Evolutionary conservation across 345 rosid genomes (phyloP).

Genomic region (Syzygium aromaticum): DNA sequence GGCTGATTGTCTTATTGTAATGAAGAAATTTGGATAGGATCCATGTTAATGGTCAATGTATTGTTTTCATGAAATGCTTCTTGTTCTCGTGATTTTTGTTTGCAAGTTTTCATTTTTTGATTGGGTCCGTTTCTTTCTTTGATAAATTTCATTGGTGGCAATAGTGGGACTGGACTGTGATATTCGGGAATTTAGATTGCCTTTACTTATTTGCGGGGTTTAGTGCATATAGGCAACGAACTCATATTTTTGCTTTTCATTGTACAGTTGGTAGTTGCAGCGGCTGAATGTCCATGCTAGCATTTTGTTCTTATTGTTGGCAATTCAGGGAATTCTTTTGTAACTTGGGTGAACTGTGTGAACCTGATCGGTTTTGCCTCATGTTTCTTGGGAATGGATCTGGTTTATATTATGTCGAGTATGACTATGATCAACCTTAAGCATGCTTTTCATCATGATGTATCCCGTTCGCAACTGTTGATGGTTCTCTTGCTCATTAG

Average conservation of each 20-base stretch:
- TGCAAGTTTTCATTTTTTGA: neutral
- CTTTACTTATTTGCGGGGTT: fast-evolving
- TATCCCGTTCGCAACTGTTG: neutral
- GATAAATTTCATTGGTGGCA: neutral
- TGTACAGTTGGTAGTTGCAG: neutral
- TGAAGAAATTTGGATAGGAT: neutral
- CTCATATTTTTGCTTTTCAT: neutral
- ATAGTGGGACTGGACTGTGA: neutral
- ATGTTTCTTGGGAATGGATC: neutral
- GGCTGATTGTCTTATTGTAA: neutral
- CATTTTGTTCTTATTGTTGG: neutral
- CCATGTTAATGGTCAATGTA: neutral
- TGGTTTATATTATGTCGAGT: neutral
- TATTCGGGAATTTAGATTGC: neutral
- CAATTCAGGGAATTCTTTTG: neutral
- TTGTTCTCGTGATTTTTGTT: neutral
- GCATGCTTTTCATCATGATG: neutral
- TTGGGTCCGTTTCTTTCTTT: neutral
- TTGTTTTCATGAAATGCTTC: neutral
- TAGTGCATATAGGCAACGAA: neutral
- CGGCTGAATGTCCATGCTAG: neutral
- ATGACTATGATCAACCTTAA: neutral
- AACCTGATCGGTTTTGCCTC: neutral
- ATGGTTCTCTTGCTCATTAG: neutral
- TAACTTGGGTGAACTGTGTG: neutral